Percentiles rank a stretch among this genome's conserved stretches.
Conservation (phyloP, 768 basidiomycete genomes). For the Pleurotus sapidus region DNA sequence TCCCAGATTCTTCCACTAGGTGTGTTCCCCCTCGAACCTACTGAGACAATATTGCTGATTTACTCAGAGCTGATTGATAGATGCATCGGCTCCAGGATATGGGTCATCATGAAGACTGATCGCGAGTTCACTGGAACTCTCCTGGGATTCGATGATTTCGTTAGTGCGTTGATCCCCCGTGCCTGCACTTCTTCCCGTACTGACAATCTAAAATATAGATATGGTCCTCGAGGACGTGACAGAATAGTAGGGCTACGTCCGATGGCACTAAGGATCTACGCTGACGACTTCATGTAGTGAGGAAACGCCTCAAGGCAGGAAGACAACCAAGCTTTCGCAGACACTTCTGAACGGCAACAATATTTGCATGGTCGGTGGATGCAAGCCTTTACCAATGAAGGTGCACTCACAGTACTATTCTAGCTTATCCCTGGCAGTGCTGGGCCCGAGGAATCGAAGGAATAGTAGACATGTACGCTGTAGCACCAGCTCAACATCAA, state of each 20-base stretch:
- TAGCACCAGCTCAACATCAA: too few species aligned
- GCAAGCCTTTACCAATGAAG: neutral
- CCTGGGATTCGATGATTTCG: conserved; percentile 97
- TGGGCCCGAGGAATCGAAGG: conserved; percentile 49
- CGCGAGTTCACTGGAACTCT: conserved; percentile 95
- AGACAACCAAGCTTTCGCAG: conserved; percentile 80
- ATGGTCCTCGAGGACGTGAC: conserved; percentile 97
- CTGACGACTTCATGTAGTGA: conserved; percentile 50
- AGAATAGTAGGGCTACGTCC: conserved; percentile 70
- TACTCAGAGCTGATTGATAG: conserved; percentile 87
- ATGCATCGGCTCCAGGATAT: conserved; percentile 95
- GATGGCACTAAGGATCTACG: neutral
- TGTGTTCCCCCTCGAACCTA: conserved; percentile 22
- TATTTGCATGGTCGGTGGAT: conserved; percentile 81
- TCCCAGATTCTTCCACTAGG: conserved; percentile 94
- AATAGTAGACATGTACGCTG: neutral
- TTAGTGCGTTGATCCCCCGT: conserved; percentile 69
- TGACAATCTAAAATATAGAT: conserved; percentile 38
- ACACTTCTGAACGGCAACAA: conserved; percentile 93
- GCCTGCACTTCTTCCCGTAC: conserved; percentile 3
- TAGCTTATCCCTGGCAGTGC: conserved; percentile 71
- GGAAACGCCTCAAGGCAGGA: conserved; percentile 76
- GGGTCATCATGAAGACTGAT: conserved; percentile 98
- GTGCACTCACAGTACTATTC: neutral
- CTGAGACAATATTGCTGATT: neutral